Evolutionary conservation across 2,329 filamentous ascomycete genomes (phyloP).

Genomic region (Aspergillus terreus): DNA sequence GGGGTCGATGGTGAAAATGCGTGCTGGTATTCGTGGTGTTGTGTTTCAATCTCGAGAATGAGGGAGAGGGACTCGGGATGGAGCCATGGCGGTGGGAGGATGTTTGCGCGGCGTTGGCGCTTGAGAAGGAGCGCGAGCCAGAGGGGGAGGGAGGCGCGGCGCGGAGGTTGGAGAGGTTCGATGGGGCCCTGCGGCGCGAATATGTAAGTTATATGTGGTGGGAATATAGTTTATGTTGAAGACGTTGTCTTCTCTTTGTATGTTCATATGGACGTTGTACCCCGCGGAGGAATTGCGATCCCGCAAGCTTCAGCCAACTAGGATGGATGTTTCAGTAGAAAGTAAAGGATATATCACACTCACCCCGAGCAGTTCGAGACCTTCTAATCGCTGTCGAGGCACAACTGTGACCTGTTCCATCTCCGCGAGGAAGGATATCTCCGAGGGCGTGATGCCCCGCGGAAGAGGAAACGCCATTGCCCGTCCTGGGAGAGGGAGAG

Average conservation of each 20-base stretch:
- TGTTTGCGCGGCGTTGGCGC: slow-evolving; percentile 89
- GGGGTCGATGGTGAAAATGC: slow-evolving; percentile 76
- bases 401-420: slow-evolving; percentile 95
- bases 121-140: slow-evolving; percentile 96
- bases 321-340: background rate
- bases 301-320: background rate
- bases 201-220: background rate
- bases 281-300: background rate
- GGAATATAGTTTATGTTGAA: background rate
- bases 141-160: slow-evolving; percentile 74
- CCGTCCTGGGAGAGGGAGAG: slow-evolving; percentile 3
- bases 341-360: slow-evolving; percentile 37
- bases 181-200: slow-evolving; percentile 64
- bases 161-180: slow-evolving; percentile 72
- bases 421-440: slow-evolving; percentile 92
- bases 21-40: slow-evolving; percentile 55
- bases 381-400: slow-evolving; percentile 83
- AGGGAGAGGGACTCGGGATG: slow-evolving; percentile 68
- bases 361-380: slow-evolving; percentile 80
- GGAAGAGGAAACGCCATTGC: slow-evolving; percentile 61
- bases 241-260: background rate
- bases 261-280: background rate
- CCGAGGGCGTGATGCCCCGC: slow-evolving; percentile 71
- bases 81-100: slow-evolving; percentile 87
- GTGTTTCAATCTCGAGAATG: slow-evolving; percentile 78